Percentiles rank a stretch among this genome's conserved stretches.
Evolutionary conservation across 2,329 filamentous ascomycete genomes (phyloP).

Genomic region (Coniochaeta sp.): DNA sequence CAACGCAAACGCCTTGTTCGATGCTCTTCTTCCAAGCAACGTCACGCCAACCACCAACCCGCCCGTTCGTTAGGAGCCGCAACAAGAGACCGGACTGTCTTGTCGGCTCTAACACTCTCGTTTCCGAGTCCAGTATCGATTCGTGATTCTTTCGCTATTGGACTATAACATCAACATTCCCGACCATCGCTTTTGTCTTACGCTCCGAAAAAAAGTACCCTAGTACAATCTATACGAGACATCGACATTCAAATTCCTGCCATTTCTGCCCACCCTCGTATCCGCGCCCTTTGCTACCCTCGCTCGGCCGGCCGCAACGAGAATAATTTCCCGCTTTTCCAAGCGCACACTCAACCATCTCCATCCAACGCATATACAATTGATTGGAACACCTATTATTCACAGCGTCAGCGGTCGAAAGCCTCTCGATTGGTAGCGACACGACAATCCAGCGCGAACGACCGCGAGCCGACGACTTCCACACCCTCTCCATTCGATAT

Average conservation of each 20-base stretch:
- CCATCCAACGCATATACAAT: neutral
- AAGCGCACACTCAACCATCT: neutral
- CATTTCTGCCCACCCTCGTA: neutral
- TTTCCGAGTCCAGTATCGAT: neutral
- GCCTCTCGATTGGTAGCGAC: neutral
- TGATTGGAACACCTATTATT: neutral
- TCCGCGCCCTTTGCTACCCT: neutral
- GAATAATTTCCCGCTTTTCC: neutral
- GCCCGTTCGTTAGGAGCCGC: neutral
- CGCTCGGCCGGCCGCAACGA: neutral
- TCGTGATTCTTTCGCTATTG: neutral
- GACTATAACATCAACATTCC: neutral
- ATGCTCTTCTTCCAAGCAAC: neutral
- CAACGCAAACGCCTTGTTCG: neutral
- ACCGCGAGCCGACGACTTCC: neutral
- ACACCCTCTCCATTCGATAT: neutral
- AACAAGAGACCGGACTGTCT: neutral
- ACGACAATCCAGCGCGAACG: neutral
- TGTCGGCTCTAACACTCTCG: neutral
- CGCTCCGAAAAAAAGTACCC: neutral
- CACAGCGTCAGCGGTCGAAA: neutral
- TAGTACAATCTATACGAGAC: neutral
- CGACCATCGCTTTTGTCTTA: neutral
- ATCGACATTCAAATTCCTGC: neutral
- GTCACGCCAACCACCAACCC: neutral